A percentile compares a stretch with the other conserved stretches of the same genome.
Evolutionary conservation across 768 basidiomycete species (phyloP).

Genomic region (Boletus fagicola): DNA sequence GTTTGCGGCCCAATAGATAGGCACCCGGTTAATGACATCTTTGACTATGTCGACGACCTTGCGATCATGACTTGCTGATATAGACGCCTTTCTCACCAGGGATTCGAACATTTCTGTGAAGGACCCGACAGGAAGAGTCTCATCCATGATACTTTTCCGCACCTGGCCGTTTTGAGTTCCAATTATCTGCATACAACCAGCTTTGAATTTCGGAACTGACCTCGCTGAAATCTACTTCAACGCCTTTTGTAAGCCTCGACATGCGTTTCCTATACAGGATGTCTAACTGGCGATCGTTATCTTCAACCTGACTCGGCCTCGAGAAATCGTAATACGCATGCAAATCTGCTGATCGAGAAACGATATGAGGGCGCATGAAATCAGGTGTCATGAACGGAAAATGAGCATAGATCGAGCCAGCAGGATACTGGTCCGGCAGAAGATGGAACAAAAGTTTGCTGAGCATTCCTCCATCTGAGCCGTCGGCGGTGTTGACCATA

Average conservation of each 20-base stretch:
- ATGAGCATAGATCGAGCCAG: constrained; percentile 65
- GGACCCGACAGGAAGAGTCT: constrained; percentile 7
- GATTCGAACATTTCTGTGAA: constrained; percentile 11
- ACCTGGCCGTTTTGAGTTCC: constrained; percentile 4
- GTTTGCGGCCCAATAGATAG: constrained; percentile 59
- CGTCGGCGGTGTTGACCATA: constrained; percentile 59
- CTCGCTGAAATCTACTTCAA: constrained; percentile 1
- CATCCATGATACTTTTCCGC: constrained; percentile 13
- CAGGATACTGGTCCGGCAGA: constrained; percentile 66
- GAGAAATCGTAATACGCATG: constrained; percentile 56
- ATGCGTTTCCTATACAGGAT: constrained; percentile 19
- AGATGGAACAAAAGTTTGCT: constrained; percentile 70
- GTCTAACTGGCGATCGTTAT: neutral
- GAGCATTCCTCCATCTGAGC: constrained; percentile 75
- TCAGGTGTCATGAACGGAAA: constrained; percentile 77
- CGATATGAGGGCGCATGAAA: constrained; percentile 43
- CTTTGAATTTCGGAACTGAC: constrained; percentile 5
- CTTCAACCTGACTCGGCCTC: constrained; percentile 38
- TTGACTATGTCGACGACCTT: constrained; percentile 56
- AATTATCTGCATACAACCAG: neutral
- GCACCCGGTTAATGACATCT: constrained; percentile 64
- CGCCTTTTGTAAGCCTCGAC: constrained; percentile 14
- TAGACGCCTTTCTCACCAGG: constrained; percentile 16
- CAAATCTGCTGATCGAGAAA: constrained; percentile 28
- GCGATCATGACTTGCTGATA: neutral